Base-by-base conservation (phyloP, 495 filamentous ascomycete species). In the Lentithecium fluviatile region DNA sequence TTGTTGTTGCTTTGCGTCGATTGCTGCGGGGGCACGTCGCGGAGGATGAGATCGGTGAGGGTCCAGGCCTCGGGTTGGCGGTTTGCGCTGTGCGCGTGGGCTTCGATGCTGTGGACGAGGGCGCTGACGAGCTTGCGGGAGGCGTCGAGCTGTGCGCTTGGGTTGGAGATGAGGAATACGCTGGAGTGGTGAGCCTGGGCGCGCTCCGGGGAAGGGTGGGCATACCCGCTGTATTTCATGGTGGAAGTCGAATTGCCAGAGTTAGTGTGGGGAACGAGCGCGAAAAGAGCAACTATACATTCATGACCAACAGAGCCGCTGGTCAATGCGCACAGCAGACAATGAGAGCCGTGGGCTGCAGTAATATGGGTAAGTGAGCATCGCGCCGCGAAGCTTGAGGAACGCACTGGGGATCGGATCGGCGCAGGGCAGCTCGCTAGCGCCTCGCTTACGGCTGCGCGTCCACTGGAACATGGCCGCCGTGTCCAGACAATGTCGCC, bases 191-290 rank as follows among this genome's bases (percentile, higher is more conserved):
- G 34, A 24, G 25, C 40, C 45, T 13, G 23, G 21, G 45, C 11
- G 11, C 2, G 25, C 21, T 24, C 10, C 11, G 24, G 13, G 50
- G 51, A 21, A 43, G 29, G 15, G 10, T 13, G 23, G 42, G 17
- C 59, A 8, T 43, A 56, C 60, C 61, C 48, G 55, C 54, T 55
- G 49, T 58, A 59, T 26, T 53, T 58, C 61, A 64, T 64, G 23
- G 40, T 64, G 32, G n/a, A n/a, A 26, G 24, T 23, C 13, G 29
- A 4, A n/a, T 11, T 45, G 17, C 6, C 19, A 38, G 15, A 32
- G 29, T 32, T 10, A 4, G 10, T 4, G 29, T 32, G 3, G 29
- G 29, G 10, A 32, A 10, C 4, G 4, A 32, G 29, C 4, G 3
- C 10, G 29, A 10, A 10, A 32, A 10, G 29, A 32, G 29, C 29